phyloP scores from a whole-genome alignment of 2,329 filamentous ascomycete genomes.

The Rhinocladiella mackenziei region DNA sequence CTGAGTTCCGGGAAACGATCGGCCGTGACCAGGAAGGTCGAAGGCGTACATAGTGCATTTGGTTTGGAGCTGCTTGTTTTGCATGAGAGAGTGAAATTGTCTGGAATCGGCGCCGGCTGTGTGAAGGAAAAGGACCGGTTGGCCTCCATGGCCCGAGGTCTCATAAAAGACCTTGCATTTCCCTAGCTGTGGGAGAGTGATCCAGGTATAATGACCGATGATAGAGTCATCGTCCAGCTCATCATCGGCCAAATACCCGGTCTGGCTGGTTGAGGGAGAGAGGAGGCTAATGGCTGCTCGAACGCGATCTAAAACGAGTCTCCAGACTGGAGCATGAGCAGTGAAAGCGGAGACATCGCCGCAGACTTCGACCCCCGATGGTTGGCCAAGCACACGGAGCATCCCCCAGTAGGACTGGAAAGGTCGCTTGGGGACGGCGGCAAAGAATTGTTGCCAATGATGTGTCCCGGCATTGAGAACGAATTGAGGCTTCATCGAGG shows the following conservation, averaged over 20 bases:
- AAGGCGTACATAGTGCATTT: slow-evolving; percentile 23
- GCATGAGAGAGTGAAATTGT: slow-evolving; percentile 24
- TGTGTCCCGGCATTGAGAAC: no score
- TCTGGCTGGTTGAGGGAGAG: background rate
- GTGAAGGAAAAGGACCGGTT: slow-evolving; percentile 22
- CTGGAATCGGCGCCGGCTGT: slow-evolving; percentile 22
- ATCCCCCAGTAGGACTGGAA: slow-evolving; percentile 27
- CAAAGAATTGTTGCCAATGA: slow-evolving; percentile 20
- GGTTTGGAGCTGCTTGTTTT: slow-evolving; percentile 14
- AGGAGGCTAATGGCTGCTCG: slow-evolving; percentile 9
- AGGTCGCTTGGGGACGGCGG: slow-evolving; percentile 11
- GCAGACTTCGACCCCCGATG: slow-evolving; percentile 13
- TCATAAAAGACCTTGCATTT: slow-evolving; percentile 27
- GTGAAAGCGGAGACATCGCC: slow-evolving; percentile 18
- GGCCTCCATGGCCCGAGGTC: slow-evolving; percentile 12
- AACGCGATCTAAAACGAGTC: slow-evolving; percentile 16
- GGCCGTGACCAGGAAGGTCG: slow-evolving; percentile 24
- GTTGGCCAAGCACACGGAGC: slow-evolving; percentile 19
- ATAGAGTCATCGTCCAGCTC: slow-evolving; percentile 21
- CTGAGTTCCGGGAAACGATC: slow-evolving; percentile 17
- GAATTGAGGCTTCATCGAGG: no score
- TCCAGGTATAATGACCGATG: slow-evolving; percentile 22
- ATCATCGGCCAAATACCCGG: slow-evolving; percentile 8
- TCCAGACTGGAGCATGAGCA: slow-evolving; percentile 15
- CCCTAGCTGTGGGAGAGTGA: slow-evolving; percentile 15